Conservation (phyloP, 306 rosid genomes). For the Fragaria nilgerrensis region DNA sequence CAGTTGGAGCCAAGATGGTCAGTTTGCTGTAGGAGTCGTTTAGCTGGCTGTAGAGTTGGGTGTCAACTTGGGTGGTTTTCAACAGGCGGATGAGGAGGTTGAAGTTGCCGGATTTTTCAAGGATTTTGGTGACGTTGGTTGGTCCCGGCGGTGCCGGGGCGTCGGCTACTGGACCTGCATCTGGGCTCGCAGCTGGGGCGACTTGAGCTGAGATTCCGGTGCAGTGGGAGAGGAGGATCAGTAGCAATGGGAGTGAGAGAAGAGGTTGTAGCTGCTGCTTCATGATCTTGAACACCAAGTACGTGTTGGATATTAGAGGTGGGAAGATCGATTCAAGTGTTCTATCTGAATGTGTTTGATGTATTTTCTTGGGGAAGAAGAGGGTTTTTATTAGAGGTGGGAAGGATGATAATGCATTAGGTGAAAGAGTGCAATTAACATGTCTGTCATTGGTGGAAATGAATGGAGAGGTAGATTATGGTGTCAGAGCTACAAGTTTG, state of each 20-base stretch:
- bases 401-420: slow-evolving; percentile 2
- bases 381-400: slow-evolving; percentile 40
- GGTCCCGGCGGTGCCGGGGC: slow-evolving; percentile 46
- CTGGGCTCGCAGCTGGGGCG: background rate
- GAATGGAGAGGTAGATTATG: slow-evolving; percentile 37
- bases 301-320: background rate
- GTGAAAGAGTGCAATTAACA: slow-evolving; percentile 17
- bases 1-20: slow-evolving; percentile 64
- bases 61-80: slow-evolving; percentile 45
- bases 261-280: slow-evolving; percentile 29
- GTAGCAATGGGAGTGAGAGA: slow-evolving; percentile 30
- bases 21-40: slow-evolving; percentile 42
- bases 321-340: background rate
- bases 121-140: slow-evolving; percentile 49
- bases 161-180: slow-evolving; percentile 18
- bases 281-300: slow-evolving; percentile 21
- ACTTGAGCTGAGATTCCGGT: slow-evolving; percentile 19
- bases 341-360: slow-evolving; percentile 18
- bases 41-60: slow-evolving; percentile 58
- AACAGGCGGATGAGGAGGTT: slow-evolving; percentile 51
- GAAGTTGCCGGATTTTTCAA: slow-evolving; percentile 59
- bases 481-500: slow-evolving; percentile 42
- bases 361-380: slow-evolving; percentile 25
- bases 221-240: slow-evolving; percentile 27
- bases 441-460: slow-evolving; percentile 34